Evolutionary conservation across 2,329 filamentous ascomycete species (phyloP), one percentile per base, ranked within the genome.

Genomic region (Talaromyces sp.): DNA sequence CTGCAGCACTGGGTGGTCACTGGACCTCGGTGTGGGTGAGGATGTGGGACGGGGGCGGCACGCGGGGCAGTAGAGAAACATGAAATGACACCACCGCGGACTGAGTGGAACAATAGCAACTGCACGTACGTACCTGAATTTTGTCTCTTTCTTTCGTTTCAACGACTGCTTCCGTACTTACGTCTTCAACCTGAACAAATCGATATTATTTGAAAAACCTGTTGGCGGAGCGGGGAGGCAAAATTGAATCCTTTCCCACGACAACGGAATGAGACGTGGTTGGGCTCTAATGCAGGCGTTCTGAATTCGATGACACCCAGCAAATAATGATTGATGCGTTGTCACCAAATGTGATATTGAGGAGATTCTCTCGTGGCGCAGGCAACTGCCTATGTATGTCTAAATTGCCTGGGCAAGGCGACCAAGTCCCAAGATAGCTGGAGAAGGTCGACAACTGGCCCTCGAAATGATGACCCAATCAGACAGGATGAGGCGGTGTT

Each of bases 261-360:
- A 67, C 67, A 67, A 53, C 62, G 67, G 70, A 72, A 70, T 76
- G 74, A 76, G 76, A 77, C 75, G 75, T 77, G 76, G 78, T 81
- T 79, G 78, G 78, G 79, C 78, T 77, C 72, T 76, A 75, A 76
- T 79, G 79, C 79, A 81, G 76, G 31, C 69, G 71, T 70, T 72
- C 70, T 70, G 72, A 74, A 71, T 75, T 72, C 71, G 69, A 72
- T 74, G 73, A 74, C 70, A 71, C 68, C 71, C 68, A 70, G 70
- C 67, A 63, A 58, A 56, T 75, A 45, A 43, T 59, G 22, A 10
- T 29, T 45, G 77, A 80, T 81, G 78, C 73, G 78, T 79, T 80
- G 79, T 79, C 78, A 78, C 68, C 70, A 69, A 71, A 66, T 65
- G 67, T 68, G 65, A 69, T 72, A 68, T 69, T 45, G 51, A 63